Conservation (phyloP, 1,284 basidiomycete genomes). For the Agroathelia rolfsii region DNA sequence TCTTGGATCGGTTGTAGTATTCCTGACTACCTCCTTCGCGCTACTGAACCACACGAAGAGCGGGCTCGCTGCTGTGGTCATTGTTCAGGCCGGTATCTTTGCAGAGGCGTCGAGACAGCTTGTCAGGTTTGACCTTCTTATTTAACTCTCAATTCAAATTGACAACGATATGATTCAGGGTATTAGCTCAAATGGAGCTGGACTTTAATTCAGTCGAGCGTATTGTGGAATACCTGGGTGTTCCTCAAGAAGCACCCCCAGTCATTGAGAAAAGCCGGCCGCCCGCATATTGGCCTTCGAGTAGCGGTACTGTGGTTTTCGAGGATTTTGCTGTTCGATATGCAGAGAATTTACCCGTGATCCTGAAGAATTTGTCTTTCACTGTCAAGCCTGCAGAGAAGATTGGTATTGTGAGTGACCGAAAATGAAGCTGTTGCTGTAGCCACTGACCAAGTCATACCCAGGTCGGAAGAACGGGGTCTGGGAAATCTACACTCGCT, state of each 20-base stretch:
- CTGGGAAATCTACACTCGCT: conserved; percentile 67
- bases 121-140: conserved; percentile 35
- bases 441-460: conserved; percentile 1
- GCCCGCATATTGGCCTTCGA: conserved; percentile 75
- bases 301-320: conserved; percentile 42
- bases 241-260: conserved; percentile 74
- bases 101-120: conserved; percentile 59
- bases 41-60: conserved; percentile 56
- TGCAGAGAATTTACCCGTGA: conserved; percentile 62
- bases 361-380: conserved; percentile 63
- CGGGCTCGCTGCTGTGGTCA: conserved; percentile 73
- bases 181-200: conserved; percentile 57
- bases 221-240: conserved; percentile 70
- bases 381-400: conserved; percentile 66
- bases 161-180: conserved; percentile 22
- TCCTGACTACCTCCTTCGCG: conserved; percentile 63
- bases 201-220: conserved; percentile 79
- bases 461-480: conserved; percentile 58
- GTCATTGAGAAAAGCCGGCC: conserved; percentile 43
- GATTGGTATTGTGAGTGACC: conserved; percentile 56
- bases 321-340: conserved; percentile 67
- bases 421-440: conserved; percentile 43
- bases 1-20: conserved; percentile 69
- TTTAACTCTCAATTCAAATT: not conserved
- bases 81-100: conserved; percentile 63